These are phyloP conservation scores for Aspergillus tubingensis DNA, from an alignment of 2,329 filamentous ascomycete species.

Conservation along the genomic window DNA sequence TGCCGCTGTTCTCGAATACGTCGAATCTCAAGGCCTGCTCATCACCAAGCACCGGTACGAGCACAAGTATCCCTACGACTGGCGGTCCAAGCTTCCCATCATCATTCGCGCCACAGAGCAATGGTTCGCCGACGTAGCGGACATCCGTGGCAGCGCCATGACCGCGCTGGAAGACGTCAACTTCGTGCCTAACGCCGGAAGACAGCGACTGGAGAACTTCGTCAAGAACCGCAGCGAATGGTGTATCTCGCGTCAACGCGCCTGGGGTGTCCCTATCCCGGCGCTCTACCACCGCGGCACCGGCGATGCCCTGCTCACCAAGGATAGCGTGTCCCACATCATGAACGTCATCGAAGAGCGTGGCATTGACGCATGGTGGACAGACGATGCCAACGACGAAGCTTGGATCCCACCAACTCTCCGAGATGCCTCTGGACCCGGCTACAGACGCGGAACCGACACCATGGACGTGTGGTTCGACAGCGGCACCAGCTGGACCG, in stretches of 20 bases:
- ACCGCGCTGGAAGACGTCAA: constrained; percentile 68
- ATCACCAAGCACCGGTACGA: constrained; percentile 69
- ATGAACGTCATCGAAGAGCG: constrained; percentile 74
- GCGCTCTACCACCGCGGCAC: constrained; percentile 72
- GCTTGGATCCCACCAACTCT: constrained; percentile 74
- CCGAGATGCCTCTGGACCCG: constrained; percentile 41
- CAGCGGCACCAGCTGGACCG: constrained; percentile 89
- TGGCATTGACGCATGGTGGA: constrained; percentile 94
- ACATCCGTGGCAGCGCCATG: constrained; percentile 75
- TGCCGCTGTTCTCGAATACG: constrained; percentile 67
- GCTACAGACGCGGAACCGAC: constrained; percentile 76
- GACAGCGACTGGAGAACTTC: constrained; percentile 77
- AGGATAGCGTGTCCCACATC: constrained; percentile 79
- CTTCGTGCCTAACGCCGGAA: constrained; percentile 77
- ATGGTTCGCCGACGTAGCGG: constrained; percentile 93
- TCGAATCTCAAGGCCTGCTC: constrained; percentile 62
- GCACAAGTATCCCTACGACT: constrained; percentile 98
- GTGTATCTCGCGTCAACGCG: constrained; percentile 95
- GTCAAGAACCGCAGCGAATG: constrained; percentile 86
- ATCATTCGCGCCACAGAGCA: constrained; percentile 91
- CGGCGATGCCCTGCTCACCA: constrained; percentile 75
- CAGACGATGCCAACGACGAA: constrained; percentile 71
- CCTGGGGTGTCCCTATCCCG: constrained; percentile 96
- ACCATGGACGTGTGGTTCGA: constrained; percentile 99
- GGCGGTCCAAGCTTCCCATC: constrained; percentile 90